These are phyloP conservation scores for Cystofilobasidium bisporidii DNA, from an alignment of 768 basidiomycete genomes.

Conservation along the genomic window DNA sequence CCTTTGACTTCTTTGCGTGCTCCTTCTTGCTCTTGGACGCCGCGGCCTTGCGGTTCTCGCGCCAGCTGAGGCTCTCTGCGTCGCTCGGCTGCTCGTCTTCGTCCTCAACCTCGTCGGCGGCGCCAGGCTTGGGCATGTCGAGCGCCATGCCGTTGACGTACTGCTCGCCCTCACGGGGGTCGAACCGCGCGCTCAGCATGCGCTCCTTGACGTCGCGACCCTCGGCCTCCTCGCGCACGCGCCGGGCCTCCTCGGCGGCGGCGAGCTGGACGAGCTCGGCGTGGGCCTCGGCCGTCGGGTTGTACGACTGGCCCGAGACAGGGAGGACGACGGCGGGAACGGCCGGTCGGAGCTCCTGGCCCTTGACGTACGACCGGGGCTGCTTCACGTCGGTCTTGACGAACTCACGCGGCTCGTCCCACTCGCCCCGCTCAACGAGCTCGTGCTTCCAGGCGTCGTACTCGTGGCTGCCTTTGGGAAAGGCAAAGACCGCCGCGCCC, in stretches of 20 bases:
- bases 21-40: constrained; percentile 28
- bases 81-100: constrained; percentile 38
- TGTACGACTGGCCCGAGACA: constrained; percentile 79
- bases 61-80: constrained; percentile 1
- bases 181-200: constrained; percentile 47
- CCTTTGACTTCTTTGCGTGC: constrained; percentile 29
- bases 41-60: not conserved
- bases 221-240: constrained; percentile 49
- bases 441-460: constrained; percentile 48
- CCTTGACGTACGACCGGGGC: constrained; percentile 14
- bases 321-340: constrained; percentile 43
- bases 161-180: constrained; percentile 50
- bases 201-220: constrained; percentile 50
- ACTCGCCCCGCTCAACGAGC: constrained; percentile 33
- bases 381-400: constrained; percentile 47
- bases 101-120: constrained; percentile 43
- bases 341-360: not conserved
- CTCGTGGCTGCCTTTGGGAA: constrained; percentile 41
- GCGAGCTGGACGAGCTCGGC: constrained; percentile 61
- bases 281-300: constrained; percentile 66
- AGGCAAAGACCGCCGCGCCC: constrained; percentile 32
- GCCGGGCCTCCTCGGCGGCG: constrained; percentile 54
- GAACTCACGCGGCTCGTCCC: constrained; percentile 38
- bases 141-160: constrained; percentile 35
- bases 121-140: too few relatives aligned